These are phyloP conservation scores for Tuber umbilicatum DNA, from an alignment of 495 filamentous ascomycete genomes.

Conservation along the genomic window DNA sequence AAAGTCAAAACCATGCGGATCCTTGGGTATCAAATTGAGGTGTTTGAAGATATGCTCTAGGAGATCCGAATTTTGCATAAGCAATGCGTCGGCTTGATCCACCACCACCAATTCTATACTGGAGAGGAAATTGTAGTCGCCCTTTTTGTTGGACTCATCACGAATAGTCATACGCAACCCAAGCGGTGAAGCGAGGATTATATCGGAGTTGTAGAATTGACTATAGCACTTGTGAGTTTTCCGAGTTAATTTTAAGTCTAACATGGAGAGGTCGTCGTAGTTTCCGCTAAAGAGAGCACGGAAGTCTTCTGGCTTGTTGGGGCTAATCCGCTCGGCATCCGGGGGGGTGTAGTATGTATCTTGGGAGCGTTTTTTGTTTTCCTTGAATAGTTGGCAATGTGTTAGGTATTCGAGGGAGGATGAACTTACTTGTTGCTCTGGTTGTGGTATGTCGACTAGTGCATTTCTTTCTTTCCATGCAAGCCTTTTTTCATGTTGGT, in stretches of 20 bases:
- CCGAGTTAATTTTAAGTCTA: slow-evolving; percentile 89
- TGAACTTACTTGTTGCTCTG: slow-evolving; percentile 61
- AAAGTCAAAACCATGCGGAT: slow-evolving; percentile 91
- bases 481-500: slow-evolving; percentile 78
- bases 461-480: slow-evolving; percentile 66
- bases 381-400: slow-evolving; percentile 38
- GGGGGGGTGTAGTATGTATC: slow-evolving; percentile 65
- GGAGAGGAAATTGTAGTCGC: slow-evolving; percentile 83
- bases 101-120: slow-evolving; percentile 84
- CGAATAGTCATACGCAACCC: slow-evolving; percentile 86
- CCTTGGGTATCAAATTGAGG: too few relatives aligned
- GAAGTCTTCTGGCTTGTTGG: slow-evolving; percentile 76
- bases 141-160: slow-evolving; percentile 56
- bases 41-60: too few relatives aligned
- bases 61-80: slow-evolving; percentile 99
- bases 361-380: slow-evolving; percentile 87
- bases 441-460: slow-evolving; percentile 64
- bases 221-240: slow-evolving; percentile 92
- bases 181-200: slow-evolving; percentile 83
- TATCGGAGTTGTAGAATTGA: slow-evolving; percentile 91
- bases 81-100: slow-evolving; percentile 85
- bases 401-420: too few relatives aligned
- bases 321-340: slow-evolving; percentile 51
- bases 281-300: too few relatives aligned
- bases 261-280: slow-evolving; percentile 90